Percentiles rank a stretch among this genome's conserved stretches.
phyloP scores from a whole-genome alignment of 805 yeast genomes.

The baker's yeast (Saccharomyces cerevisiae) region DNA sequence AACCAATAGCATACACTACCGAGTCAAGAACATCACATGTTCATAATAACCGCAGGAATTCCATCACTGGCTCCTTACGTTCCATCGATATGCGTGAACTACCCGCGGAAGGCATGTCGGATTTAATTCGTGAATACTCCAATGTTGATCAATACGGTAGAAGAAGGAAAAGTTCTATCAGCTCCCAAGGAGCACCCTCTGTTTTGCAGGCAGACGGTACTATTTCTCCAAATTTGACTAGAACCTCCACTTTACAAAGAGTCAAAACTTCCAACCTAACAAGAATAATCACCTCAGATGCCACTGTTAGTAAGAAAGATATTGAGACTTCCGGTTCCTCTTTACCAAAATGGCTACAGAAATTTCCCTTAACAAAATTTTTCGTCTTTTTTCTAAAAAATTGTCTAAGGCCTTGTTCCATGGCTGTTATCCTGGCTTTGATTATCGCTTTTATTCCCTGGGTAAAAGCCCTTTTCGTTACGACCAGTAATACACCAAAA shows the following conservation, averaged over 20 bases:
- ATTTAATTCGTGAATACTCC: constrained; percentile 42
- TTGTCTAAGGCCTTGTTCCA: constrained; percentile 63
- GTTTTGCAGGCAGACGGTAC: not conserved
- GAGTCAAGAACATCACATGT: not conserved
- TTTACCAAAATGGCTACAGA: constrained; percentile 22
- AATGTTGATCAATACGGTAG: constrained; percentile 30
- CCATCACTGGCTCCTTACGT: constrained; percentile 12
- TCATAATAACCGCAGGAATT: constrained; percentile 4
- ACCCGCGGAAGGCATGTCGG: constrained; percentile 38
- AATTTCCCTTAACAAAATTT: constrained; percentile 24
- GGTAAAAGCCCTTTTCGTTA: constrained; percentile 64
- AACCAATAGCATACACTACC: constrained; percentile 20
- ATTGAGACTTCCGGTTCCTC: constrained; percentile 25
- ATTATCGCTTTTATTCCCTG: constrained; percentile 81
- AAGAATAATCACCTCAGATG: constrained; percentile 30
- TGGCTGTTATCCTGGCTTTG: constrained; percentile 58
- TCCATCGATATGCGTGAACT: constrained; percentile 27
- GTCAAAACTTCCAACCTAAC: constrained; percentile 21
- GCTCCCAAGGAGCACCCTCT: not conserved
- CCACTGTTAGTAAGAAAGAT: constrained; percentile 26
- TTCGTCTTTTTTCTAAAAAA: constrained; percentile 38
- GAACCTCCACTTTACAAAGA: constrained; percentile 8
- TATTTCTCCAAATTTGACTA: not conserved
- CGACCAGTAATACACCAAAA: constrained; percentile 33
- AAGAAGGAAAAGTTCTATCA: constrained; percentile 14